Evolutionary conservation across 257 asterid species (phyloP).

Genomic region (Jaltomata sinuosa): DNA sequence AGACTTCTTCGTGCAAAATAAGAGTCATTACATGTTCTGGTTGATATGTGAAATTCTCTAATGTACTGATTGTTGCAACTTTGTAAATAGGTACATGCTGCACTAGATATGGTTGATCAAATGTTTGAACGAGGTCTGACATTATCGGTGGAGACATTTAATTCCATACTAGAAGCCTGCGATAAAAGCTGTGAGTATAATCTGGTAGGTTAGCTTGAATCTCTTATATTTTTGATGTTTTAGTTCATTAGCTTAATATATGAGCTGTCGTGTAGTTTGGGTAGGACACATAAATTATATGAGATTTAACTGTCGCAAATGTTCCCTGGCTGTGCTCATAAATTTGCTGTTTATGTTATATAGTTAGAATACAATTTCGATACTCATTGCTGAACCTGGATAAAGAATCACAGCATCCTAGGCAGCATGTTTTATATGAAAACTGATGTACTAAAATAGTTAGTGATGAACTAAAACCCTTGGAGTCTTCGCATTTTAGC

Average conservation of each 20-base stretch:
- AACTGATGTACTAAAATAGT: not conserved
- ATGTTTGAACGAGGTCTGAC: constrained; percentile 42
- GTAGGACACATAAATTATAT: not conserved
- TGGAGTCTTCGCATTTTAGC: not conserved
- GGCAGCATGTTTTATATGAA: not conserved
- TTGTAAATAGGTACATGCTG: constrained; percentile 61
- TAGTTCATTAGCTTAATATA: not conserved
- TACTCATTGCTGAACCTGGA: not conserved
- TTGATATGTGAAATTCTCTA: not conserved
- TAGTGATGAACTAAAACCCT: not conserved
- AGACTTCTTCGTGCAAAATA: not conserved
- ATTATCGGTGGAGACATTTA: constrained; percentile 40
- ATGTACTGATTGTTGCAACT: not conserved
- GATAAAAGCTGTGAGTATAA: constrained; percentile 59
- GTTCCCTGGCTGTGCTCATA: not conserved
- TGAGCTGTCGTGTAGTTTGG: not conserved
- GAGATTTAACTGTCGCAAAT: not conserved
- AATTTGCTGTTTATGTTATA: not conserved
- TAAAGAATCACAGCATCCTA: not conserved
- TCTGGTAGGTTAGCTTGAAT: constrained; percentile 43
- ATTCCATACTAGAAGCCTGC: constrained; percentile 61
- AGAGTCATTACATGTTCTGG: not conserved
- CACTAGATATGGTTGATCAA: constrained; percentile 51
- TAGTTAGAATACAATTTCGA: not conserved
- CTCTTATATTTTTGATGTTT: constrained; percentile 6